Evolutionary conservation across 2,329 filamentous ascomycete genomes (phyloP).

Genomic region (Cucurbitaria berberidis): DNA sequence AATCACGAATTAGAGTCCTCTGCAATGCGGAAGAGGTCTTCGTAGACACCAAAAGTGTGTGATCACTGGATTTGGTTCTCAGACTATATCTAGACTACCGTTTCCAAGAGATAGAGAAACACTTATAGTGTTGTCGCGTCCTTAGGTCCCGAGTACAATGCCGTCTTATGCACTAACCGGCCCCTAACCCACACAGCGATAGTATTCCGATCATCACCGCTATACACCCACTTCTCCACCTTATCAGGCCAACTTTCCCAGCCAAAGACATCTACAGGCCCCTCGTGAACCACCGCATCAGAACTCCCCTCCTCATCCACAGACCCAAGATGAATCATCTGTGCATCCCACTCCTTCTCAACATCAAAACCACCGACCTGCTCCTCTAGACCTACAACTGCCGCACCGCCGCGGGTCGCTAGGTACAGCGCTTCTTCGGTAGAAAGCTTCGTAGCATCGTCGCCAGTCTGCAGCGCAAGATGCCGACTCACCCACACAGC

Average conservation of each 20-base stretch:
- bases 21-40: too few relatives aligned
- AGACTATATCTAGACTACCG: too few relatives aligned
- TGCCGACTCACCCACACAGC: constrained; percentile 79
- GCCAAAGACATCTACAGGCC: constrained; percentile 86
- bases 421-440: constrained; percentile 87
- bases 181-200: constrained; percentile 88
- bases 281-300: constrained; percentile 56
- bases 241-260: constrained; percentile 88
- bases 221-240: constrained; percentile 93
- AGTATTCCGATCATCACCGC: constrained; percentile 91
- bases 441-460: constrained; percentile 67
- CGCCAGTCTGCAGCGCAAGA: constrained; percentile 61
- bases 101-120: background rate
- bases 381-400: constrained; percentile 74
- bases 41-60: too few relatives aligned
- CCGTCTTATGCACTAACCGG: constrained; percentile 70
- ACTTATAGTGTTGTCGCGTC: constrained; percentile 4
- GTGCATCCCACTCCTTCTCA: constrained; percentile 90
- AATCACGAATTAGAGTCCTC: too few relatives aligned
- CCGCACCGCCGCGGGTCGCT: constrained; percentile 85
- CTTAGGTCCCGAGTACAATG: constrained; percentile 13
- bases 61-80: too few relatives aligned
- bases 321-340: constrained; percentile 71
- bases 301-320: constrained; percentile 40
- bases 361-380: constrained; percentile 81